Conservation (phyloP, 164 flowering plant genomes). For the Vitis amurensis region DNA sequence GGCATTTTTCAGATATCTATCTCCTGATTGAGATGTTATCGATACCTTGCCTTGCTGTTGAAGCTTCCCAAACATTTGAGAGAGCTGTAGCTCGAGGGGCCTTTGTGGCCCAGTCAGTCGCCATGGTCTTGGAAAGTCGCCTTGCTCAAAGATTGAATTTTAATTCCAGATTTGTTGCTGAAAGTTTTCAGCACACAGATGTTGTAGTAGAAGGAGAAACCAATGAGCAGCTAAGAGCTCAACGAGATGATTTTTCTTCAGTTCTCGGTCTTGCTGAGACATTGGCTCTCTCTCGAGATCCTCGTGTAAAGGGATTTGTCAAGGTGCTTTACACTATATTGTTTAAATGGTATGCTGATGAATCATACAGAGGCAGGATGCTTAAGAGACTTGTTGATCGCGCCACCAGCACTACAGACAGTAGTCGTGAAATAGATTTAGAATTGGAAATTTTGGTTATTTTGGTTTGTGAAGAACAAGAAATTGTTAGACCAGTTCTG, state of each 20-base stretch:
- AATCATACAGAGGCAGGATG: slow-evolving; percentile 66
- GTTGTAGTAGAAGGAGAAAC: slow-evolving; percentile 42
- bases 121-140: slow-evolving; percentile 85
- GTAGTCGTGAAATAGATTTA: slow-evolving; percentile 63
- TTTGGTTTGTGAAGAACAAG: slow-evolving; percentile 64
- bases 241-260: slow-evolving; percentile 69
- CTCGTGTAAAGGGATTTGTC: slow-evolving; percentile 71
- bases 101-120: slow-evolving; percentile 65
- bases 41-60: slow-evolving; percentile 77
- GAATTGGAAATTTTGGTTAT: slow-evolving; percentile 78
- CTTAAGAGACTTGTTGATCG: slow-evolving; percentile 91
- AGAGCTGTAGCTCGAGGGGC: slow-evolving; percentile 84
- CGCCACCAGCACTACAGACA: slow-evolving; percentile 59
- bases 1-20: slow-evolving; percentile 76
- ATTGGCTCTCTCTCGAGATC: slow-evolving; percentile 73
- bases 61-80: slow-evolving; percentile 88
- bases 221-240: slow-evolving; percentile 45
- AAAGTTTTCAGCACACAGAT: slow-evolving; percentile 48
- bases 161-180: slow-evolving; percentile 43
- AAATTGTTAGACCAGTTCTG: slow-evolving; percentile 68
- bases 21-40: slow-evolving; percentile 87
- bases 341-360: slow-evolving; percentile 79
- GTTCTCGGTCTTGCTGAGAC: slow-evolving; percentile 90
- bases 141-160: slow-evolving; percentile 48
- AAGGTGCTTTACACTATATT: slow-evolving; percentile 74